phyloP scores from a whole-genome alignment of 768 basidiomycete genomes.

The Lepiota brunneoincarnata region DNA sequence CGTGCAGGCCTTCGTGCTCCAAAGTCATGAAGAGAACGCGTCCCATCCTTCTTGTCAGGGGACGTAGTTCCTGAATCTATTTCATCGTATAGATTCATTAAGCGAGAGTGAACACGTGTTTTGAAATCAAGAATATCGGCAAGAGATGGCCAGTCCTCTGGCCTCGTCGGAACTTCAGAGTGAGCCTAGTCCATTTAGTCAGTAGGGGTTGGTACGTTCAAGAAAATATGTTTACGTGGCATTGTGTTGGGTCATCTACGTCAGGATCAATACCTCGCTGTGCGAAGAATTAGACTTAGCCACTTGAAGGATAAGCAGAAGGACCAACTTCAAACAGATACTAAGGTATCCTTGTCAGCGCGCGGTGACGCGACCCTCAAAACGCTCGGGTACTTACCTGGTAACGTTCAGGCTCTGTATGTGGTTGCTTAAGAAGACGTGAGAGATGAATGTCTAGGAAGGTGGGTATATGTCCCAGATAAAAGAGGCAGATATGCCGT shows the following conservation, averaged over 20 bases:
- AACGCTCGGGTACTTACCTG: slow-evolving; percentile 40
- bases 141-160: slow-evolving; percentile 87
- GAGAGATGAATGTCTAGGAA: slow-evolving; percentile 92
- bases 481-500: slow-evolving; percentile 96
- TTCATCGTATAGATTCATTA: slow-evolving; percentile 71
- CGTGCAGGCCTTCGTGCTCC: slow-evolving; percentile 89
- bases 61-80: slow-evolving; percentile 47
- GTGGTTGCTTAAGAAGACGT: slow-evolving; percentile 65
- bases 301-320: neutral
- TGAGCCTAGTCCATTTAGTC: slow-evolving; percentile 55
- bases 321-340: slow-evolving; percentile 68
- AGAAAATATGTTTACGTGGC: slow-evolving; percentile 58
- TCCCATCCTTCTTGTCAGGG: slow-evolving; percentile 63
- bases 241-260: slow-evolving; percentile 84
- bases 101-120: slow-evolving; percentile 69
- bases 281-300: neutral
- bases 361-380: slow-evolving; percentile 14
- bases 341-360: slow-evolving; percentile 31
- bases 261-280: slow-evolving; percentile 95
- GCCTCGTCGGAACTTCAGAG: slow-evolving; percentile 76
- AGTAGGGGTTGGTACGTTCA: neutral
- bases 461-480: slow-evolving; percentile 89
- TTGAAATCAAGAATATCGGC: slow-evolving; percentile 73
- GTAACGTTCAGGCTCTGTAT: slow-evolving; percentile 83
- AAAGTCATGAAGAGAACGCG: slow-evolving; percentile 88